Percentiles rank a stretch among this genome's conserved stretches.
These are phyloP conservation scores for Schizopora paradoxa DNA, from an alignment of 1,284 basidiomycete genomes.

Conservation along the genomic window DNA sequence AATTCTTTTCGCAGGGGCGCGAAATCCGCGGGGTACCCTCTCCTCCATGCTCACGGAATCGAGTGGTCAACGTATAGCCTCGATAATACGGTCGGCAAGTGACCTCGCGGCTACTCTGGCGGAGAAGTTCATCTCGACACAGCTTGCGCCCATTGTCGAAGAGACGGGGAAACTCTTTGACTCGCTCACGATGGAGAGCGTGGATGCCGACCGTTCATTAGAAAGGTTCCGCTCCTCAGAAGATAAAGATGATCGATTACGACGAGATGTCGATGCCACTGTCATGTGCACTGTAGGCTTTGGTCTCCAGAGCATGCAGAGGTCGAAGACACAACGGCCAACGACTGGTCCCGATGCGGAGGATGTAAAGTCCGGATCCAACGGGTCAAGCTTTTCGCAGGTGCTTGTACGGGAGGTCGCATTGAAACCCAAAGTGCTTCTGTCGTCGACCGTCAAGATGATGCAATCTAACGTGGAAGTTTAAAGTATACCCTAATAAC, in stretches of 20 bases:
- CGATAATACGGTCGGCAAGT: slow-evolving; percentile 1
- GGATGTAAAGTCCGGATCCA: neutral
- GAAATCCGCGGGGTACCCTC: slow-evolving; percentile 10
- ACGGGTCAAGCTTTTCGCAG: neutral
- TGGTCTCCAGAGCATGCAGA: slow-evolving; percentile 9
- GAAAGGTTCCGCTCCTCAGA: neutral
- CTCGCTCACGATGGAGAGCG: neutral
- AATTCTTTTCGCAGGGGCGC: slow-evolving; percentile 16
- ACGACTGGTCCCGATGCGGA: neutral
- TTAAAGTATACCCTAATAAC: too few relatives aligned
- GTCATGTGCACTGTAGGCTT: slow-evolving; percentile 13
- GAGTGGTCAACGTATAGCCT: slow-evolving; percentile 8
- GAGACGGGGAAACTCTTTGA: neutral
- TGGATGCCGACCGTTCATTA: neutral
- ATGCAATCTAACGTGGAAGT: too few relatives aligned
- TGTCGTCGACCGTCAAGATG: slow-evolving; percentile 13
- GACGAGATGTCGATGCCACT: slow-evolving; percentile 3
- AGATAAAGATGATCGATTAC: slow-evolving; percentile 9
- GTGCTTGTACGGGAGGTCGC: slow-evolving; percentile 8
- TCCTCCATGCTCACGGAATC: slow-evolving; percentile 2
- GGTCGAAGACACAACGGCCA: neutral
- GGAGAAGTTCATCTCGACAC: slow-evolving; percentile 16
- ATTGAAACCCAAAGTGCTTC: slow-evolving; percentile 14
- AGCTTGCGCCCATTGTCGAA: neutral
- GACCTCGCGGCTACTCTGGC: slow-evolving; percentile 11